phyloP scores from a whole-genome alignment of 2,329 filamentous ascomycete genomes.

The Colletotrichum salicis region DNA sequence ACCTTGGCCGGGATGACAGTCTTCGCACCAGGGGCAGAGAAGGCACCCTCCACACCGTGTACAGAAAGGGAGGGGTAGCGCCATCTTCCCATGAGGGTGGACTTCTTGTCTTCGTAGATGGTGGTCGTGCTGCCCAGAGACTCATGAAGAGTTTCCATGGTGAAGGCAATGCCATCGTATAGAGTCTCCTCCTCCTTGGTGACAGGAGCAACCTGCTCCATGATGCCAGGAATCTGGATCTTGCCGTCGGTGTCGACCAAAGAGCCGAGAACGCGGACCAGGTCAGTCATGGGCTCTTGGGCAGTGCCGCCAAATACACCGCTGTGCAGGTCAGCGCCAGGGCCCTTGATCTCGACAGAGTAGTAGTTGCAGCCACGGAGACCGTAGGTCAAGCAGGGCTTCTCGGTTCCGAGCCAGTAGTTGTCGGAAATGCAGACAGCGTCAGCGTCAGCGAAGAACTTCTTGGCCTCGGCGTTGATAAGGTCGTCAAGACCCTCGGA shows the following conservation, averaged over 20 bases:
- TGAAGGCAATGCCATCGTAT: constrained; percentile 93
- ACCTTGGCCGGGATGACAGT: constrained; percentile 99
- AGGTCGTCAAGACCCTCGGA: constrained; percentile 96
- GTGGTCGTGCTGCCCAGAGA: constrained; percentile 89
- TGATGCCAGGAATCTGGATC: constrained; percentile 93
- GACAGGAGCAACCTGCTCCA: constrained; percentile 90
- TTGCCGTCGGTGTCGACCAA: constrained; percentile 91
- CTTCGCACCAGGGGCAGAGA: constrained; percentile 92
- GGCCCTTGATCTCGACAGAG: constrained; percentile 88
- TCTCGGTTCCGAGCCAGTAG: constrained; percentile 99
- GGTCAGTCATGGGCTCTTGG: constrained; percentile 98
- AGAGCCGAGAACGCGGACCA: constrained; percentile 82
- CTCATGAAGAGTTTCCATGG: constrained; percentile 94
- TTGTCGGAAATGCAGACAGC: constrained; percentile 99
- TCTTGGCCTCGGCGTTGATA: constrained; percentile 89
- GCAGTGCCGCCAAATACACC: constrained; percentile 97
- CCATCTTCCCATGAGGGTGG: constrained; percentile 95
- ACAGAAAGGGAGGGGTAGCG: constrained; percentile 92
- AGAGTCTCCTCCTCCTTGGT: constrained; percentile 86
- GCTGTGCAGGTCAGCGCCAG: constrained; percentile 92
- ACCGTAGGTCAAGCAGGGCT: constrained; percentile 97
- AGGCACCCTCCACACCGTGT: constrained; percentile 95
- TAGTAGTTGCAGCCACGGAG: constrained; percentile 99
- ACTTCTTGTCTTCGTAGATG: constrained; percentile 89
- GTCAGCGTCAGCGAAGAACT: constrained; percentile 94